Base-by-base conservation (phyloP, 2,329 filamentous ascomycete genomes). In the Ophiocordyceps robertsii region DNA sequence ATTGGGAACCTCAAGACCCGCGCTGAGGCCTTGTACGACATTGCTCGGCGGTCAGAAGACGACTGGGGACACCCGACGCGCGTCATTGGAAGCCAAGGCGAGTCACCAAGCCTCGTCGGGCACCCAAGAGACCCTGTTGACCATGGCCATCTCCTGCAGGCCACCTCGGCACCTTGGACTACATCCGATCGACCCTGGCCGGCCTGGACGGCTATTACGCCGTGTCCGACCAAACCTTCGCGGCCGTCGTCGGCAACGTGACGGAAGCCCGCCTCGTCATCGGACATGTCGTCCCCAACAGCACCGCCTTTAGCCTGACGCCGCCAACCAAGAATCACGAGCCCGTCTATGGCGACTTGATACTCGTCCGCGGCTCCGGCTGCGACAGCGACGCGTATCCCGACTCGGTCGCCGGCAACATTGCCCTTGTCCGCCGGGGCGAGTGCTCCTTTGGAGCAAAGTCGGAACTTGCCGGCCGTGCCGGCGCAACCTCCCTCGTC, bases 381-480 rank as follows among this genome's bases (percentile, higher is more conserved):
- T 89, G 84, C 57, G 56, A 71, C 14, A 60, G 65, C 6, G 64
- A 68, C 3, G 82, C 89, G 59, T 89, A 77, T 55, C 75, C 82
- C 2, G 53, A 67, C 2, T 59, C 64, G 1, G 63, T 81, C 4
- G 58, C 65, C 10, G 81, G 77, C 40, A 76, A 75, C 44, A 80
- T 92, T 45, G 84, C 81, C 10, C 67, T 92, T 32, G 72, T 92
- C 48, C 67, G 70, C 29, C 78, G 85, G 43, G 85, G 85, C 42
- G 68, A 62, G 2, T 92, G 85, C 55, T 51, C 76, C 8, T 92
- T 90, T 51, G 82, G 79, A 11, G 61, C 69, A 45, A 92, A 92
- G 65, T 81, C 81, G 1, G 70, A 70, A 42, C 64, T 74, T 13
- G 84, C 85, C 6, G 81, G 79, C 36, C 69, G 66, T 39, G 82